Conservation (phyloP, 2,329 filamentous ascomycete species). For the Aschersonia sp. region DNA sequence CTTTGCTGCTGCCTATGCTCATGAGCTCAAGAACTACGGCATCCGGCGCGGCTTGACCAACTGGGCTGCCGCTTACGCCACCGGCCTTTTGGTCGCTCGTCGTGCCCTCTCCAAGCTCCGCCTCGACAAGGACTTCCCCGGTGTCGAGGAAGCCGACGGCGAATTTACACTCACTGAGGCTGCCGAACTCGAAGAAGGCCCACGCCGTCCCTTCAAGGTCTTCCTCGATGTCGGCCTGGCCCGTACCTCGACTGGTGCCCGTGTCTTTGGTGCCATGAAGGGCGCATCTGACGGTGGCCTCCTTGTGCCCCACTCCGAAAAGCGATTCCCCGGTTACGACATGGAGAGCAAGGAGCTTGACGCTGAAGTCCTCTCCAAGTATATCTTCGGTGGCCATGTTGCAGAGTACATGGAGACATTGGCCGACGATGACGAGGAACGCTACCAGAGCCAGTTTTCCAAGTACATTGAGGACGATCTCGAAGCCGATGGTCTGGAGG, state of each 20-base stretch:
- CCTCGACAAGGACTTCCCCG: slow-evolving; percentile 80
- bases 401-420: slow-evolving; percentile 99
- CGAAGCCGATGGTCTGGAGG: slow-evolving; percentile 93
- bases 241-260: slow-evolving; percentile 95
- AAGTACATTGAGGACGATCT: slow-evolving; percentile 96
- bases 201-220: slow-evolving; percentile 98
- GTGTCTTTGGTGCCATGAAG: slow-evolving; percentile 99
- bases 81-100: slow-evolving; percentile 91
- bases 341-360: slow-evolving; percentile 97
- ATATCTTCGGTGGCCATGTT: slow-evolving; percentile 97
- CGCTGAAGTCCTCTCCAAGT: slow-evolving; percentile 91
- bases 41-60: slow-evolving; percentile 98
- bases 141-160: slow-evolving; percentile 93
- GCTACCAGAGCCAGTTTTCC: slow-evolving; percentile 95
- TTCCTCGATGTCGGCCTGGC: slow-evolving; percentile 95
- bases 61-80: slow-evolving; percentile 96
- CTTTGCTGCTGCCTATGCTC: slow-evolving; percentile 80
- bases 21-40: slow-evolving; percentile 96
- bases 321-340: slow-evolving; percentile 98
- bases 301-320: slow-evolving; percentile 95
- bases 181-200: slow-evolving; percentile 75
- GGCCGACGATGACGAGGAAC: slow-evolving; percentile 98
- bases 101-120: slow-evolving; percentile 95
- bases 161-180: slow-evolving; percentile 95
- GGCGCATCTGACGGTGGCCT: slow-evolving; percentile 97